Base-by-base conservation (phyloP, 75 land plant species). In the Picea glauca region DNA sequence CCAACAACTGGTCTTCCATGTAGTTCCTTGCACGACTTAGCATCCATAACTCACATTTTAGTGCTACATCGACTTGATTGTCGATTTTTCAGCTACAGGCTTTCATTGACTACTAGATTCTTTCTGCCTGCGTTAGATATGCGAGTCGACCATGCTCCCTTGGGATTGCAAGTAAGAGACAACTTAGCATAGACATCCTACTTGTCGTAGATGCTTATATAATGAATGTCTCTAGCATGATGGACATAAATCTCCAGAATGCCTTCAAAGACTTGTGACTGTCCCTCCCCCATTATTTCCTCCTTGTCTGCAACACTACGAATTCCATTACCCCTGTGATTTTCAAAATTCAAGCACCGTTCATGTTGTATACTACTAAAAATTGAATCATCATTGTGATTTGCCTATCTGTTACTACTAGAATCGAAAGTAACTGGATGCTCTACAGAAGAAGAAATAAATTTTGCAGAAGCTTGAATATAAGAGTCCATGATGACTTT, bases 31-130 rank as follows among this genome's bases (percentile, higher is more conserved):
- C 94, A 58, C 94, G 80, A 83, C 96, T 93, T 62, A 88, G 73
- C 96, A 93, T 93, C 90, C 92, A 93, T 30, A 93, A 78, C 89
- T 93, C 96, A 77, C 94, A 91, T 78, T 85, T 91, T 50, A 93
- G 83, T 6, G 89, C 85, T 23, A 90, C 63, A 13, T 93, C 91
- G 17, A 80, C 17, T 13, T 60, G 82, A 8, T 83, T 78, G 6
- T 65, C 78, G 2, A 93, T 85, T 35, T 83, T 80, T n/a, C 75
- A 93, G 83, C 62, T 77, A 74, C 50, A 93, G 77, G 15, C 56
- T 82, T n/a, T 93, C 89, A 58, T 93, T 86, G 86, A 93, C 91
- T 26, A 93, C 88, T 0, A 94, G 96, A 64, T 91, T 93, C 80
- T 65, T 72, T 17, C 94, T 94, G 3, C 92, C 96, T 13, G 88